These are phyloP conservation scores for Monosporozyma solicola DNA, from an alignment of 805 yeast species.

Conservation along the genomic window DNA sequence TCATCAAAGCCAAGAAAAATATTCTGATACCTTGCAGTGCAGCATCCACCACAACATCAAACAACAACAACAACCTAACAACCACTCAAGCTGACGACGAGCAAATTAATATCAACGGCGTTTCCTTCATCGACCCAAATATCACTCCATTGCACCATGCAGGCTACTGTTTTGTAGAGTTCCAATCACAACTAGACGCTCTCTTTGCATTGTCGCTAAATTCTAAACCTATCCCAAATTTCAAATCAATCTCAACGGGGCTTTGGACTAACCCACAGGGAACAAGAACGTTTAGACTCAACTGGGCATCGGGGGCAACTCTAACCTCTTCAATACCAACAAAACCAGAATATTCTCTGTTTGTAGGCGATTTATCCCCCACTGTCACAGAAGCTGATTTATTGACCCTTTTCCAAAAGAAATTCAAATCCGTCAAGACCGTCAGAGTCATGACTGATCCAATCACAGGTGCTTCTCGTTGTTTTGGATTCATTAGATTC, in stretches of 20 bases:
- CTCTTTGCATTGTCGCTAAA: constrained; percentile 58
- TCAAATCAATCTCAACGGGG: constrained; percentile 16
- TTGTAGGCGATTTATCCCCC: constrained; percentile 78
- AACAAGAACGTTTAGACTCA: constrained; percentile 59
- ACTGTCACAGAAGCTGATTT: constrained; percentile 74
- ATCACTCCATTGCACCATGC: constrained; percentile 34
- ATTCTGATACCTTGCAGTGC: constrained; percentile 27
- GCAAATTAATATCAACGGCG: constrained; percentile 20
- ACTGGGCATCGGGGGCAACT: constrained; percentile 83
- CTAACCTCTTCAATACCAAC: constrained; percentile 60
- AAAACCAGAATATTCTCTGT: constrained; percentile 66
- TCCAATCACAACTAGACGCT: constrained; percentile 59
- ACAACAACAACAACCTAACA: neutral
- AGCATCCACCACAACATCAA: constrained; percentile 1
- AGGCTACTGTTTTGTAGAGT: constrained; percentile 76
- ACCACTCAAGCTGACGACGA: neutral
- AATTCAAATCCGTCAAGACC: constrained; percentile 59
- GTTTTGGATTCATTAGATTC: constrained; percentile 76
- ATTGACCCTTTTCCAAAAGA: constrained; percentile 59
- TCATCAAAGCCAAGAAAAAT: constrained; percentile 45
- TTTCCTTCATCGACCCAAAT: constrained; percentile 27
- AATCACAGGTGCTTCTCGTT: constrained; percentile 62
- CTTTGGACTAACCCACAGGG: constrained; percentile 28
- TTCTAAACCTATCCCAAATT: constrained; percentile 55
- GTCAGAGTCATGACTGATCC: constrained; percentile 86